Evolutionary conservation across 768 basidiomycete genomes (phyloP).

Genomic region (Amanita inopinata): DNA sequence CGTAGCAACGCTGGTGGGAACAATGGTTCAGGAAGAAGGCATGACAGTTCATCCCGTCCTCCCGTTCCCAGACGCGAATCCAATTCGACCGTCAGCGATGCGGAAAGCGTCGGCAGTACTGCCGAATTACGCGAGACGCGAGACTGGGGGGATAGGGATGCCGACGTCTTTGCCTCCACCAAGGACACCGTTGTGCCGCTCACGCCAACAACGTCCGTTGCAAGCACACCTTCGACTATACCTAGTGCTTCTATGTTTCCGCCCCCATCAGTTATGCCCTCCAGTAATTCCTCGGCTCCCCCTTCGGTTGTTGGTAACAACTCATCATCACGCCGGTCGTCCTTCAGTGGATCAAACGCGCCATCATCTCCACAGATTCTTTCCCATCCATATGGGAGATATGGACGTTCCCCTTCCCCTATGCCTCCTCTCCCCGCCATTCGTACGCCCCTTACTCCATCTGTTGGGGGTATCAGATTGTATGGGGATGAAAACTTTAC

Average conservation of each 20-base stretch:
- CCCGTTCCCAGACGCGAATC: constrained; percentile 4
- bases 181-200: constrained; percentile 30
- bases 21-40: constrained; percentile 4
- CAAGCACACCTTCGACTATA: constrained; percentile 49
- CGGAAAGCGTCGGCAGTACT: constrained; percentile 40
- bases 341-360: constrained; percentile 76
- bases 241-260: constrained; percentile 39
- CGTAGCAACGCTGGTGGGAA: constrained; percentile 16
- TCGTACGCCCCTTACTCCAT: constrained; percentile 51
- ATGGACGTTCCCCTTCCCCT: constrained; percentile 79
- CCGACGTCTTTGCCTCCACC: constrained; percentile 25
- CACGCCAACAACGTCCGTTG: constrained; percentile 61
- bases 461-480: constrained; percentile 61
- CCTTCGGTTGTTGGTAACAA: constrained; percentile 32
- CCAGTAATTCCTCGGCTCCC: constrained; percentile 6
- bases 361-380: constrained; percentile 64
- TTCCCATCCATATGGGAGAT: constrained; percentile 32
- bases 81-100: constrained; percentile 30
- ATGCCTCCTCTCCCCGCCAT: constrained; percentile 94
- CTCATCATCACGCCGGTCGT: constrained; percentile 47
- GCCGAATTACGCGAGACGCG: constrained; percentile 44
- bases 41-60: constrained; percentile 6
- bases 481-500: constrained; percentile 95
- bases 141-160: constrained; percentile 15
- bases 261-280: constrained; percentile 34